These are phyloP conservation scores for Lactifluus hygrophoroides DNA, from an alignment of 768 basidiomycete genomes.

Conservation along the genomic window DNA sequence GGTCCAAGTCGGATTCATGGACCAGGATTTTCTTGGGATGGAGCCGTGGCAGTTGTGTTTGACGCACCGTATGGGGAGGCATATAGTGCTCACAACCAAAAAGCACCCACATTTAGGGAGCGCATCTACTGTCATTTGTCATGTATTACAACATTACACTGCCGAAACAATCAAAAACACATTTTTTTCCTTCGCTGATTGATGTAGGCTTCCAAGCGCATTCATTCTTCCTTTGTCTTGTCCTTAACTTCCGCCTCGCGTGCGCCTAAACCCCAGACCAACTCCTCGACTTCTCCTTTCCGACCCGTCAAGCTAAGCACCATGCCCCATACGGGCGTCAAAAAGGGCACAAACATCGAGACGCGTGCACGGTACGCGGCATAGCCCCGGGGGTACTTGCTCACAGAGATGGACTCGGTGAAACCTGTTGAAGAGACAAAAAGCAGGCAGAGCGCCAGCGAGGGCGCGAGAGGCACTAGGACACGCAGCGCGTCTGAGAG, in stretches of 20 bases:
- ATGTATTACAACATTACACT: conserved; percentile 1
- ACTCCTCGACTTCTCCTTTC: conserved; percentile 31
- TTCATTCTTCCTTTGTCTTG: conserved; percentile 21
- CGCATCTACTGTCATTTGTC: background rate
- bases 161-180: no score
- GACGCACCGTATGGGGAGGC: no score
- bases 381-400: conserved; percentile 70
- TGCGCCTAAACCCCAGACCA: conserved; percentile 34
- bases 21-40: background rate
- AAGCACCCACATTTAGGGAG: no score
- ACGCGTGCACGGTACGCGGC: conserved; percentile 67
- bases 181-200: background rate
- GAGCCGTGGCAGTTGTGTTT: background rate
- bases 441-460: conserved; percentile 53
- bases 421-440: conserved; percentile 73
- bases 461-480: conserved; percentile 40
- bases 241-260: conserved; percentile 21
- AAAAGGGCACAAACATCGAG: conserved; percentile 60
- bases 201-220: background rate
- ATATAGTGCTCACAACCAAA: no score
- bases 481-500: conserved; percentile 23
- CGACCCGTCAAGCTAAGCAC: conserved; percentile 33
- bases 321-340: conserved; percentile 38
- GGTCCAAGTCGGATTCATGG: background rate
- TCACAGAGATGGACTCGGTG: conserved; percentile 69